phyloP scores from a whole-genome alignment of 2,329 filamentous ascomycete genomes.

The Paraphoma sp. region DNA sequence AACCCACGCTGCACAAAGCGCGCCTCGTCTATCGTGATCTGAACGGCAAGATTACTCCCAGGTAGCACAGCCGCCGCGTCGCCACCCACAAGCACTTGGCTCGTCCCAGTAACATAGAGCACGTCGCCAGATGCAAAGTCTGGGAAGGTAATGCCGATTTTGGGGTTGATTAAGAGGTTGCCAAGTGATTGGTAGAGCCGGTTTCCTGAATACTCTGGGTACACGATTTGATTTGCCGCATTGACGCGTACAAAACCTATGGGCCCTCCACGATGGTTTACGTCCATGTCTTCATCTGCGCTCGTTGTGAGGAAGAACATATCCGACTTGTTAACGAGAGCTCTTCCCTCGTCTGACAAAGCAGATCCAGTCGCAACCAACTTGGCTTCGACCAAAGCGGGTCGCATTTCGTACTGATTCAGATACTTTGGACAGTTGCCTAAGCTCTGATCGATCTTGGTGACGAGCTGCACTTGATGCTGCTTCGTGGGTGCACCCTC shows the following conservation, averaged over 20 bases:
- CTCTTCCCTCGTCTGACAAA: constrained; percentile 62
- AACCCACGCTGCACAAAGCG: constrained; percentile 70
- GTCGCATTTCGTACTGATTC: constrained; percentile 71
- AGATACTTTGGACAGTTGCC: constrained; percentile 89
- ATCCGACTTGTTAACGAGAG: constrained; percentile 70
- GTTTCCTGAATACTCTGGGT: constrained; percentile 87
- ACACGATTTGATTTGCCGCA: constrained; percentile 68
- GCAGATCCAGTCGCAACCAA: constrained; percentile 56
- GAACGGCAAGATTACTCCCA: constrained; percentile 75
- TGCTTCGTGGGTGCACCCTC: constrained; percentile 19
- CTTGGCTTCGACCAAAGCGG: constrained; percentile 61
- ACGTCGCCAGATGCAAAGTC: constrained; percentile 76
- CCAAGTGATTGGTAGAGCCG: constrained; percentile 83
- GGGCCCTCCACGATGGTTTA: constrained; percentile 79
- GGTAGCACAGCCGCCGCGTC: constrained; percentile 69
- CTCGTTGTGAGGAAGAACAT: constrained; percentile 80
- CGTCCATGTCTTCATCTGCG: constrained; percentile 74
- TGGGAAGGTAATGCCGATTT: constrained; percentile 74
- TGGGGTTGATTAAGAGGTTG: constrained; percentile 72
- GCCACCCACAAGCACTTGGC: constrained; percentile 69
- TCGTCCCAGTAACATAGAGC: constrained; percentile 74
- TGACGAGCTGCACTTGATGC: constrained; percentile 64
- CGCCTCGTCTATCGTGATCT: constrained; percentile 66
- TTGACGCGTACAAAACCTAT: constrained; percentile 75
- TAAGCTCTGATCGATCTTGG: constrained; percentile 74